Evolutionary conservation across 176 grass and related monocot genomes (phyloP).

Genomic region (Musa troglodytarum): DNA sequence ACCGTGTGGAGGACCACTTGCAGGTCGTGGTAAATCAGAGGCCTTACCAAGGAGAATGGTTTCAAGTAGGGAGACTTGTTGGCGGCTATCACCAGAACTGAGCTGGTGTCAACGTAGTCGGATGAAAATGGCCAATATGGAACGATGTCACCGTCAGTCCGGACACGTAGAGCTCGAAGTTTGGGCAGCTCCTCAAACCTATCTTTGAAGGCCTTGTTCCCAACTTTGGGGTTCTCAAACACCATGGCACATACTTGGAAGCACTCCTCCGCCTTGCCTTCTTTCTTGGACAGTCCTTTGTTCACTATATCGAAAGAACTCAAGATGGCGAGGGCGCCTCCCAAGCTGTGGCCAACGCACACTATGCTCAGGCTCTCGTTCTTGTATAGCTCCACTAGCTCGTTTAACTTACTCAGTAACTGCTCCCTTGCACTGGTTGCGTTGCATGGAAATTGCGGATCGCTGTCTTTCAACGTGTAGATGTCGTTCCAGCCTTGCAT

Average conservation of each 20-base stretch:
- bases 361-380: slow-evolving; percentile 12
- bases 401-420: background rate
- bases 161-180: slow-evolving; percentile 1
- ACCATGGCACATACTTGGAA: slow-evolving; percentile 18
- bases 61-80: background rate
- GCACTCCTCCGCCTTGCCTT: background rate
- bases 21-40: slow-evolving; percentile 26
- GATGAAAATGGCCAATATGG: background rate
- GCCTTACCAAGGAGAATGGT: no score
- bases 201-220: slow-evolving; percentile 24
- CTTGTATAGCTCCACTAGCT: slow-evolving; percentile 5
- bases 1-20: slow-evolving; percentile 23
- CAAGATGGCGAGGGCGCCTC: slow-evolving; percentile 20
- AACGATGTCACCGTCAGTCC: background rate
- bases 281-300: background rate
- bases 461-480: slow-evolving; percentile 20
- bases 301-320: slow-evolving; percentile 22
- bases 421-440: slow-evolving; percentile 22
- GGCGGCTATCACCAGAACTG: background rate
- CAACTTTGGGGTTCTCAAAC: slow-evolving; percentile 24
- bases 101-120: slow-evolving; percentile 1
- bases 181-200: slow-evolving; percentile 9
- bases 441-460: slow-evolving; percentile 2
- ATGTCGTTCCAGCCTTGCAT: slow-evolving; percentile 27
- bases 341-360: slow-evolving; percentile 26